phyloP scores from a whole-genome alignment of 345 rosid species.

The Boechera divaricarpa region DNA sequence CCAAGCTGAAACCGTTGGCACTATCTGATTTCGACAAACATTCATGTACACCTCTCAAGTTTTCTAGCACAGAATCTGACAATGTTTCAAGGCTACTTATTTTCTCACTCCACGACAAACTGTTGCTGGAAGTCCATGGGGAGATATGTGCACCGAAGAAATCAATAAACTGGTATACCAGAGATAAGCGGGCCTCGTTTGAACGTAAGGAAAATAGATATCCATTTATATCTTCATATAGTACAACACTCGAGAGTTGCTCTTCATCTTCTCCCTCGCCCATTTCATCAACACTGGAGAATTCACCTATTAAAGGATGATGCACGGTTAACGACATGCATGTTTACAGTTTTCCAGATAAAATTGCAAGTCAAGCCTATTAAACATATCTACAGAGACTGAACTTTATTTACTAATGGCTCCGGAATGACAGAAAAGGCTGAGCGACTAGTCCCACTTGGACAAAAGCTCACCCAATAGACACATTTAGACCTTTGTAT shows the following conservation, averaged over 20 bases:
- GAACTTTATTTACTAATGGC: constrained; percentile 8
- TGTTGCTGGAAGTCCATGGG: constrained; percentile 75
- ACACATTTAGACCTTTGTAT: constrained; percentile 9
- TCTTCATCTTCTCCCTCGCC: constrained; percentile 67
- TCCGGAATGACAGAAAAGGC: constrained; percentile 4
- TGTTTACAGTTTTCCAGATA: not conserved
- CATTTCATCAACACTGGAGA: constrained; percentile 50
- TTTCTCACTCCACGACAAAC: constrained; percentile 83
- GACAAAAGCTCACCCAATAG: constrained; percentile 7
- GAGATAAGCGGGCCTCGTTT: constrained; percentile 70
- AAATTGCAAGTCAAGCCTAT: constrained; percentile 11
- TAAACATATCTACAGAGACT: constrained; percentile 26
- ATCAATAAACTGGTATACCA: constrained; percentile 75
- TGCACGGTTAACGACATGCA: constrained; percentile 15
- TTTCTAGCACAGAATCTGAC: constrained; percentile 58
- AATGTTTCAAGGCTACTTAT: constrained; percentile 63
- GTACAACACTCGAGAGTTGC: constrained; percentile 62
- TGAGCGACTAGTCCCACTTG: constrained; percentile 4
- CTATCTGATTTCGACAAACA: constrained; percentile 43
- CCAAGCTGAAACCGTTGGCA: constrained; percentile 50
- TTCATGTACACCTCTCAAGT: constrained; percentile 58
- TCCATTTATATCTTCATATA: constrained; percentile 85
- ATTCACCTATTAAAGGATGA: constrained; percentile 47
- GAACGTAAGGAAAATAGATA: constrained; percentile 78
- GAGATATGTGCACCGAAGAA: constrained; percentile 84